These are phyloP conservation scores for Anisogramma anomala DNA, from an alignment of 2,329 filamentous ascomycete genomes.

Conservation along the genomic window DNA sequence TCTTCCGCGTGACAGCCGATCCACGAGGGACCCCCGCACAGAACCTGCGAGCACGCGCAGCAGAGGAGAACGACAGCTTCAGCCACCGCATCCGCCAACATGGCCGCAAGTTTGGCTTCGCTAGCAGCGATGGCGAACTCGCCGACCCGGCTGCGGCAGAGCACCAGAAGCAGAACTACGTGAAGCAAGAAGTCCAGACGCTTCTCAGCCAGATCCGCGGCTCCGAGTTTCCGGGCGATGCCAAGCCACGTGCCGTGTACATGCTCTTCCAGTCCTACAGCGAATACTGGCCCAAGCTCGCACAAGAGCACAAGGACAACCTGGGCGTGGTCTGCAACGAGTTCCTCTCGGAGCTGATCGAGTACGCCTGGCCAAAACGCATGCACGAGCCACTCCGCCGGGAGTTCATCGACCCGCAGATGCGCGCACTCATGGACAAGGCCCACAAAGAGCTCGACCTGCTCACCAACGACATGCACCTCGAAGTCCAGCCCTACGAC, in stretches of 20 bases:
- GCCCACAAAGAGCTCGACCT: conserved; percentile 35
- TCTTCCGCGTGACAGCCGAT: conserved; percentile 38
- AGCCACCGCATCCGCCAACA: conserved; percentile 36
- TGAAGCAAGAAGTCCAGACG: conserved; percentile 35
- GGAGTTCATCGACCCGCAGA: conserved; percentile 37
- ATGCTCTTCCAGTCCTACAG: conserved; percentile 44
- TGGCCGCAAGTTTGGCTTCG: conserved; percentile 37
- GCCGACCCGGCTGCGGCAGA: conserved; percentile 15
- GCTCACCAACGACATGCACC: conserved; percentile 38
- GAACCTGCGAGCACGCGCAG: conserved; percentile 38
- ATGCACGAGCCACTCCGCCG: conserved; percentile 40
- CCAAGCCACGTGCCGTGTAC: conserved; percentile 41
- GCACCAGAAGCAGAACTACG: conserved; percentile 36
- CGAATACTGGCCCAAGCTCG: conserved; percentile 39
- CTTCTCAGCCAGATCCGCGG: conserved; percentile 39
- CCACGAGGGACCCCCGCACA: conserved; percentile 39
- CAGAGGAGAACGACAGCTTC: conserved; percentile 41
- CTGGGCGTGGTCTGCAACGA: conserved; percentile 42
- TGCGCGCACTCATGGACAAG: conserved; percentile 34
- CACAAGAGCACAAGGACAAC: conserved; percentile 43
- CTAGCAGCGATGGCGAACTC: conserved; percentile 19
- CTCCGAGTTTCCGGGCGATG: conserved; percentile 41
- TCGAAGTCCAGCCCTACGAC: conserved; percentile 42
- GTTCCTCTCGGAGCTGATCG: conserved; percentile 39
- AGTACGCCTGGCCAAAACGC: conserved; percentile 37